A percentile compares a stretch with the other conserved stretches of the same genome.
Evolutionary conservation across 1,139 yeast genomes (phyloP).

Genomic region (Geotrichum restrictum): DNA sequence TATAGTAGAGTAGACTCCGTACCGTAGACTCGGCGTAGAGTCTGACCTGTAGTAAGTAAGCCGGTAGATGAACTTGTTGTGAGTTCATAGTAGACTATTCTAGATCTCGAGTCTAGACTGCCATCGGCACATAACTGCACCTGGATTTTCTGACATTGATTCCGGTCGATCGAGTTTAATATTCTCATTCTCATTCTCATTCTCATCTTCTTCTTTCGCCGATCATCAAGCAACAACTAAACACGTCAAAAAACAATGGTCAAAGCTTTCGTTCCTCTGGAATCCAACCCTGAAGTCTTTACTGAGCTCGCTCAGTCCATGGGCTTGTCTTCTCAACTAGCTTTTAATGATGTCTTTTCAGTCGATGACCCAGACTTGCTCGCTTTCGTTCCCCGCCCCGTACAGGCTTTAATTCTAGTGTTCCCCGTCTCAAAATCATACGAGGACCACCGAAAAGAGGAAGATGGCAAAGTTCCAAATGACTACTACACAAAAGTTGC

Average conservation of each 20-base stretch:
- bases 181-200: too few relatives aligned
- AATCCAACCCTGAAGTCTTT: conserved; percentile 85
- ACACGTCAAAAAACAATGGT: conserved; percentile 3
- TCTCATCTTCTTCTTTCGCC: too few relatives aligned
- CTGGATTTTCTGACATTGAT: too few relatives aligned
- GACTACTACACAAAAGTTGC: conserved; percentile 30
- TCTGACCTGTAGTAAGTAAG: too few relatives aligned
- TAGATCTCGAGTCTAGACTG: too few relatives aligned
- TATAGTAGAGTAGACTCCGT: too few relatives aligned
- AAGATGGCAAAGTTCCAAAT: conserved; percentile 34
- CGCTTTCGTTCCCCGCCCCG: conserved; percentile 77
- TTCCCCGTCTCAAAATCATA: conserved; percentile 71
- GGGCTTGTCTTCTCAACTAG: conserved; percentile 60
- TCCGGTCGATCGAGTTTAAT: too few relatives aligned
- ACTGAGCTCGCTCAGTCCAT: conserved; percentile 61
- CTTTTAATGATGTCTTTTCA: conserved; percentile 79
- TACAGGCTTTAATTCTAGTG: conserved; percentile 65
- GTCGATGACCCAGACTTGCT: conserved; percentile 74
- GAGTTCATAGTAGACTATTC: too few relatives aligned
- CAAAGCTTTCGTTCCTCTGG: conserved; percentile 65
- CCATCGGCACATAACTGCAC: too few relatives aligned
- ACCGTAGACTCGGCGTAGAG: too few relatives aligned
- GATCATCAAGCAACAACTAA: too few relatives aligned
- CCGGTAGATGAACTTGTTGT: too few relatives aligned
- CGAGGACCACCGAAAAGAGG: conserved; percentile 47